A percentile compares a stretch with the other conserved stretches of the same genome.
Conservation (phyloP, 371 early-diverging fungal species). For the Smittium mucronatum region DNA sequence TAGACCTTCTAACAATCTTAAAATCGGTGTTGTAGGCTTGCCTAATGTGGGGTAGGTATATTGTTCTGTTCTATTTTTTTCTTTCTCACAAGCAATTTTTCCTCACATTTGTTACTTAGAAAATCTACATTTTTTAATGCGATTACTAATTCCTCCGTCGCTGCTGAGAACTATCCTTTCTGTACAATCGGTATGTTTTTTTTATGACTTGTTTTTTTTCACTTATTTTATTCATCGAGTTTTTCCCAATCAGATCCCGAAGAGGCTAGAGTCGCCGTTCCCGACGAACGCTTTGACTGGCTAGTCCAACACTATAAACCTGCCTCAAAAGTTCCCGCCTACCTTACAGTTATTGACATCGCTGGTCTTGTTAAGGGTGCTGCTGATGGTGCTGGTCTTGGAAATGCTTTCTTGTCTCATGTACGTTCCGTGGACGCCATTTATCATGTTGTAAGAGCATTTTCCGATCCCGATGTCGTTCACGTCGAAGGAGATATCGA, state of each 20-base stretch:
- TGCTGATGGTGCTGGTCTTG: slow-evolving; percentile 81
- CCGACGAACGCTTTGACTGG: slow-evolving; percentile 88
- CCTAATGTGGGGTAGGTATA: slow-evolving; percentile 72
- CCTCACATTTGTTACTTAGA: slow-evolving; percentile 16
- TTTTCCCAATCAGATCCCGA: slow-evolving; percentile 51
- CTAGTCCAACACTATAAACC: slow-evolving; percentile 65
- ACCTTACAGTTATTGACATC: slow-evolving; percentile 93
- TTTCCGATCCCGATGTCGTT: slow-evolving; percentile 72
- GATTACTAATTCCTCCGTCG: slow-evolving; percentile 75
- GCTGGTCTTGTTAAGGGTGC: slow-evolving; percentile 98
- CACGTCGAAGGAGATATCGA: slow-evolving; percentile 96
- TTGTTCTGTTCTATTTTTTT: background rate
- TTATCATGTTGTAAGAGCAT: slow-evolving; percentile 92
- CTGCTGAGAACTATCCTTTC: slow-evolving; percentile 83
- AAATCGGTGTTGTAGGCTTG: slow-evolving; percentile 95
- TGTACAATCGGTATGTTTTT: slow-evolving; percentile 43
- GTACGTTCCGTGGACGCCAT: slow-evolving; percentile 97
- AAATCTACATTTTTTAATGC: slow-evolving; percentile 97
- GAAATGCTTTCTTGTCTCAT: slow-evolving; percentile 96
- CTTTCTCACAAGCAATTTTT: background rate
- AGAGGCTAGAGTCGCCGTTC: slow-evolving; percentile 86
- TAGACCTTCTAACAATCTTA: slow-evolving; percentile 89
- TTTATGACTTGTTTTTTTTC: background rate
- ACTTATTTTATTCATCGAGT: slow-evolving; percentile 11
- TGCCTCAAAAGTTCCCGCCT: slow-evolving; percentile 52